Evolutionary conservation across 2,329 filamentous ascomycete species (phyloP).

Genomic region (Aspergillus glaucus): DNA sequence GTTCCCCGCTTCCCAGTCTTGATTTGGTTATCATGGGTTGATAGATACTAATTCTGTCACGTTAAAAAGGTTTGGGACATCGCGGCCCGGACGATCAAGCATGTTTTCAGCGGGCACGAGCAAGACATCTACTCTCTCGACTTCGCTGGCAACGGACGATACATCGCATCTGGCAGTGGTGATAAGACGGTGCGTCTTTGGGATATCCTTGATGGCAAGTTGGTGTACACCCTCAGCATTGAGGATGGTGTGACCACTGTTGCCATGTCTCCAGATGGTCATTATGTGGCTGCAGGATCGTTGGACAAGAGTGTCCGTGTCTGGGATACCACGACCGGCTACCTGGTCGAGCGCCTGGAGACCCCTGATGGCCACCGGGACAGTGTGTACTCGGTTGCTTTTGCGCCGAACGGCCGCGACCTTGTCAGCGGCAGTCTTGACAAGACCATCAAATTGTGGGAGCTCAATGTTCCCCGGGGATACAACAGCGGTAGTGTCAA

Average conservation of each 20-base stretch:
- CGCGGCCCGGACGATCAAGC: constrained; percentile 70
- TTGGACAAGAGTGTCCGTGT: constrained; percentile 97
- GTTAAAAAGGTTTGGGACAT: constrained; percentile 84
- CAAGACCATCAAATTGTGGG: constrained; percentile 99
- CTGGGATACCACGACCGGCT: constrained; percentile 84
- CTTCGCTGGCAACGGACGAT: constrained; percentile 86
- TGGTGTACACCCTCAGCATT: constrained; percentile 79
- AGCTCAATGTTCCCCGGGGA: constrained; percentile 68
- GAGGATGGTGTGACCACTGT: constrained; percentile 97
- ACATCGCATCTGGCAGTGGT: constrained; percentile 91
- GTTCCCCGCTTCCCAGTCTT: background rate
- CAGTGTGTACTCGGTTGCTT: constrained; percentile 92
- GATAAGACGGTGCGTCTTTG: constrained; percentile 92
- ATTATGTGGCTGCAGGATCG: constrained; percentile 88
- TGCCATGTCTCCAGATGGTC: constrained; percentile 90
- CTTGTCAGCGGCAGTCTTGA: constrained; percentile 92
- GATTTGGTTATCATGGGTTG: background rate
- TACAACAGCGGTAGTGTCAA: constrained; percentile 63
- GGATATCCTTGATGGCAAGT: constrained; percentile 82
- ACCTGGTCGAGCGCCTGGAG: constrained; percentile 84
- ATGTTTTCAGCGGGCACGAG: constrained; percentile 93
- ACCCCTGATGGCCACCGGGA: constrained; percentile 94
- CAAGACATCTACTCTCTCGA: constrained; percentile 98
- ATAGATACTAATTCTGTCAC: constrained; percentile 6
- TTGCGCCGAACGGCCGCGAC: constrained; percentile 86